These are phyloP conservation scores for Clonostachys sp. DNA, from an alignment of 2,329 filamentous ascomycete species.

Conservation along the genomic window DNA sequence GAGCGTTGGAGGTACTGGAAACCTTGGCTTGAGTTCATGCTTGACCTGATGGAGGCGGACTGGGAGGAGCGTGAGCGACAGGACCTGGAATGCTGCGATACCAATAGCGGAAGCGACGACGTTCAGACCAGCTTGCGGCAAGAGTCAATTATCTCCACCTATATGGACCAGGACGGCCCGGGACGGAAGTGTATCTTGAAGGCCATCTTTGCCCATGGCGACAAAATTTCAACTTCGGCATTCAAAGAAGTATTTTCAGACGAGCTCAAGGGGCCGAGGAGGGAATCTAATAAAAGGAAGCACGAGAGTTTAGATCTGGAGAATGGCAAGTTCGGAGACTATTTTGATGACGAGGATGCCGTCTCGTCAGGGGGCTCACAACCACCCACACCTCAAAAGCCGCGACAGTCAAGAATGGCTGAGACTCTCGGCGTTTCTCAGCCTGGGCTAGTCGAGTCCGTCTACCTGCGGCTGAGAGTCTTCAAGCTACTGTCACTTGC, in stretches of 20 bases:
- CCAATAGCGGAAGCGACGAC: conserved; percentile 9
- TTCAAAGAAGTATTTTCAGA: conserved; percentile 65
- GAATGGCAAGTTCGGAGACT: conserved; percentile 56
- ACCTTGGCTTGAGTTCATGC: conserved; percentile 73
- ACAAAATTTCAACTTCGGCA: conserved; percentile 40
- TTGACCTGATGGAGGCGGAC: conserved; percentile 73
- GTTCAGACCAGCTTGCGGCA: conserved; percentile 26
- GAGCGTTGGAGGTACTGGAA: conserved; percentile 79
- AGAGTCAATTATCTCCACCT: conserved; percentile 57
- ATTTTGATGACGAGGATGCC: conserved; percentile 50
- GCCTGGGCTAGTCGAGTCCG: conserved; percentile 41
- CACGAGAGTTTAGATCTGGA: conserved; percentile 49
- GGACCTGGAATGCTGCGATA: conserved; percentile 26
- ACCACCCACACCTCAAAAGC: conserved; percentile 37
- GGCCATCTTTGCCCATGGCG: conserved; percentile 64
- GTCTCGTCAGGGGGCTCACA: conserved; percentile 40
- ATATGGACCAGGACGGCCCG: conserved; percentile 40
- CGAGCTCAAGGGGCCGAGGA: conserved; percentile 42
- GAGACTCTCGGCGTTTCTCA: conserved; percentile 11
- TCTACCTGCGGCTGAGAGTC: conserved; percentile 58
- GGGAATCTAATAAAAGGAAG: conserved; percentile 43
- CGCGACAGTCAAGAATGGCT: conserved; percentile 13
- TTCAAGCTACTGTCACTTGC: conserved; percentile 50
- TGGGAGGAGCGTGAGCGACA: conserved; percentile 52
- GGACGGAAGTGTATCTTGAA: conserved; percentile 54